A percentile compares a stretch with the other conserved stretches of the same genome.
phyloP scores from a whole-genome alignment of 1,139 yeast genomes.

The Geotrichum restrictum region DNA sequence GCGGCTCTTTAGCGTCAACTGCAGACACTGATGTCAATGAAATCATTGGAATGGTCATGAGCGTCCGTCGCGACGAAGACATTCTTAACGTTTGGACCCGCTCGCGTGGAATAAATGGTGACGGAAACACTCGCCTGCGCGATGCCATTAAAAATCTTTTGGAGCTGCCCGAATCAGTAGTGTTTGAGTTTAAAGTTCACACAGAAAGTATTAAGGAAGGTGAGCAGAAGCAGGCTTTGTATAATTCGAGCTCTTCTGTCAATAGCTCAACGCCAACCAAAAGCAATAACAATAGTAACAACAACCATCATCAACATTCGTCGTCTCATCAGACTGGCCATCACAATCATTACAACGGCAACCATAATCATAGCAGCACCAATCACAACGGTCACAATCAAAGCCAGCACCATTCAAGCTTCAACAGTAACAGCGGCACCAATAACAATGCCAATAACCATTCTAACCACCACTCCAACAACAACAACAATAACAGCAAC shows the following conservation, averaged over 20 bases:
- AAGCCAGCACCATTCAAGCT: neutral
- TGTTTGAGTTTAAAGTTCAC: constrained; percentile 35
- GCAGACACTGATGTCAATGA: constrained; percentile 31
- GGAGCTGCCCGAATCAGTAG: constrained; percentile 28
- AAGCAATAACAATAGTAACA: neutral
- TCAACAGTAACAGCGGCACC: constrained; percentile 1
- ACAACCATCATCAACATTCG: neutral
- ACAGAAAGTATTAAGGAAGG: constrained; percentile 34
- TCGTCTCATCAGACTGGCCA: neutral
- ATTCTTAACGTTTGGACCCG: constrained; percentile 39
- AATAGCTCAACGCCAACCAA: neutral
- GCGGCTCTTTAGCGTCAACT: constrained; percentile 32
- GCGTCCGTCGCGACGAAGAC: constrained; percentile 40
- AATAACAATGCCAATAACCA: neutral
- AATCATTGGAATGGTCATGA: constrained; percentile 39
- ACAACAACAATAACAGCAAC: too few relatives aligned
- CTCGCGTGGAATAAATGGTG: constrained; percentile 24
- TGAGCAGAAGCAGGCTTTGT: constrained; percentile 22
- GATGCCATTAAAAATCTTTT: constrained; percentile 29
- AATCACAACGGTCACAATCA: neutral
- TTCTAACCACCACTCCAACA: too few relatives aligned
- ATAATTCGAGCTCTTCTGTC: constrained; percentile 8
- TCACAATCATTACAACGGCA: neutral
- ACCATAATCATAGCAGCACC: neutral
- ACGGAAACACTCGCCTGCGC: constrained; percentile 26